A percentile compares a stretch with the other conserved stretches of the same genome.
Evolutionary conservation across 1,139 yeast genomes (phyloP).

Genomic region (Chernovozyma aurita): DNA sequence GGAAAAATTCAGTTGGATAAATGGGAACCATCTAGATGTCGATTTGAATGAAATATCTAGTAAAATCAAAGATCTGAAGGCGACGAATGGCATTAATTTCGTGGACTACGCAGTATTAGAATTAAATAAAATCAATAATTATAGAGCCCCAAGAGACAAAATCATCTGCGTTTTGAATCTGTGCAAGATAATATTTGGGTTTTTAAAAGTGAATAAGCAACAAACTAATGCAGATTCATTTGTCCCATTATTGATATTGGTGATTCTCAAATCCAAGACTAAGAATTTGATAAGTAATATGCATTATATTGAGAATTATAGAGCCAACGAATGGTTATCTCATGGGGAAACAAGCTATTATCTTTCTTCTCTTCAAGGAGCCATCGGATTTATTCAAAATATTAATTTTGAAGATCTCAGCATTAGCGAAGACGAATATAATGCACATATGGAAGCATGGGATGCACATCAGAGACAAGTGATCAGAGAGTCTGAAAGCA

Average conservation of each 20-base stretch:
- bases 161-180: slow-evolving; percentile 86
- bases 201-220: slow-evolving; percentile 64
- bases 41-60: slow-evolving; percentile 31
- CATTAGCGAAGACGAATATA: slow-evolving; percentile 53
- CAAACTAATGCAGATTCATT: slow-evolving; percentile 90
- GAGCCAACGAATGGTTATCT: slow-evolving; percentile 63
- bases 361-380: slow-evolving; percentile 81
- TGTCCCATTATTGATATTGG: slow-evolving; percentile 78
- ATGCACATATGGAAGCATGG: slow-evolving; percentile 47
- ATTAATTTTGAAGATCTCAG: slow-evolving; percentile 57
- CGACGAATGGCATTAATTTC: slow-evolving; percentile 41
- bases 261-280: slow-evolving; percentile 66
- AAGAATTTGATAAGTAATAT: slow-evolving; percentile 68
- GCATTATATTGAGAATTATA: slow-evolving; percentile 77
- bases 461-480: slow-evolving; percentile 31
- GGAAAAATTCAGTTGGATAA: slow-evolving; percentile 68
- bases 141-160: slow-evolving; percentile 92
- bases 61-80: slow-evolving; percentile 12
- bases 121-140: slow-evolving; percentile 70
- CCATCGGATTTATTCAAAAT: slow-evolving; percentile 68
- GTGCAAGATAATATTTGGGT: slow-evolving; percentile 87
- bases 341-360: slow-evolving; percentile 89
- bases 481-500: slow-evolving; percentile 4
- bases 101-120: slow-evolving; percentile 68
- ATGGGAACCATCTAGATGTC: slow-evolving; percentile 77